Evolutionary conservation across 169 alveolate genomes (phyloP).

Genomic region (Plasmodium coatneyi): DNA sequence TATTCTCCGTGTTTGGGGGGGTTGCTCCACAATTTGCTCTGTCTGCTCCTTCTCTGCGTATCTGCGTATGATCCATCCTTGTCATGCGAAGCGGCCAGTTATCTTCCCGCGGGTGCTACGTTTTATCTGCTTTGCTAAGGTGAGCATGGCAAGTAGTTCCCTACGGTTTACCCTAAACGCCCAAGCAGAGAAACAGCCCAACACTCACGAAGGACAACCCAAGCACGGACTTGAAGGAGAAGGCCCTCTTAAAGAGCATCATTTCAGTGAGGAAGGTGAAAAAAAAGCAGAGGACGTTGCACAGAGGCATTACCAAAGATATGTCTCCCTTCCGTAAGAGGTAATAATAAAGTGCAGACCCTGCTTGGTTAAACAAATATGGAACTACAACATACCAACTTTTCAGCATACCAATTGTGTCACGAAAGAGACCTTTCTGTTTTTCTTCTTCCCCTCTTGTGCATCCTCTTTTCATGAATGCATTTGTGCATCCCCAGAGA

Average conservation of each 20-base stretch:
- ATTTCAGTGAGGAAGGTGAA: slow-evolving; percentile 67
- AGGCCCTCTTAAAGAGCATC: slow-evolving; percentile 1
- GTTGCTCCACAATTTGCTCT: not conserved
- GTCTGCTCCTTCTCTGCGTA: not conserved
- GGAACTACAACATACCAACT: slow-evolving; percentile 18
- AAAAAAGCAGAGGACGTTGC: slow-evolving; percentile 28
- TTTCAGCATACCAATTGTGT: not conserved
- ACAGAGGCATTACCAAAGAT: slow-evolving; percentile 67
- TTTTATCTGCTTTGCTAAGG: not conserved
- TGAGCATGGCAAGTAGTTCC: not conserved
- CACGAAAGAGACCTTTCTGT: slow-evolving; percentile 1
- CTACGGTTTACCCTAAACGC: not conserved
- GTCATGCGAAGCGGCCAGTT: not conserved
- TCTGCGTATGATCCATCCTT: not conserved
- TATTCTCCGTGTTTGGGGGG: not conserved
- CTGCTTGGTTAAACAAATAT: slow-evolving; percentile 56
- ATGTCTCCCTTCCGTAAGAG: slow-evolving; percentile 28
- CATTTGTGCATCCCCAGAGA: slow-evolving; percentile 74
- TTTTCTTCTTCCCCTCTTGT: not conserved
- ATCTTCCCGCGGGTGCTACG: not conserved
- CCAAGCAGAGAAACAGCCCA: slow-evolving; percentile 31
- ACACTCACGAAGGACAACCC: slow-evolving; percentile 10
- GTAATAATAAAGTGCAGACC: slow-evolving; percentile 58
- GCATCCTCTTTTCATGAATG: slow-evolving; percentile 47
- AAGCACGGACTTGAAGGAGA: slow-evolving; percentile 35